A percentile compares a stretch with the other conserved stretches of the same genome.
Conservation (phyloP, 306 rosid species). For the Corylus americana region DNA sequence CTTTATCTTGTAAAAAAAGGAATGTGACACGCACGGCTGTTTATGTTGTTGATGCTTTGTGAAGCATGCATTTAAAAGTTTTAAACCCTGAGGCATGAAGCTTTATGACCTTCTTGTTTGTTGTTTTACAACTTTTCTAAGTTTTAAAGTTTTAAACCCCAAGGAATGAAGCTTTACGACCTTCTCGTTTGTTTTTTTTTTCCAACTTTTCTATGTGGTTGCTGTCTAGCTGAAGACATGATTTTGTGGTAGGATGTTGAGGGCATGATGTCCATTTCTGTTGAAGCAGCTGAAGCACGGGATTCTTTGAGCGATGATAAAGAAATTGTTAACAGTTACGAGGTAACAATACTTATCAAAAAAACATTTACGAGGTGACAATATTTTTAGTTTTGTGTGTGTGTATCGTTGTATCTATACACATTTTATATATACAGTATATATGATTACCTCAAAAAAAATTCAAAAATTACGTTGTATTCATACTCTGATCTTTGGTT, state of each 20-base stretch:
- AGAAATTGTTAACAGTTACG: conserved; percentile 84
- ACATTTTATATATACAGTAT: background rate
- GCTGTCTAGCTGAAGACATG: conserved; percentile 38
- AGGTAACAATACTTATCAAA: conserved; percentile 42
- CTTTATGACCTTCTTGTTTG: background rate
- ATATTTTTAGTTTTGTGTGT: no score
- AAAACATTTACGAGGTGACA: no score
- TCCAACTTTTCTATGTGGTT: conserved; percentile 24
- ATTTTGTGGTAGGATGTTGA: conserved; percentile 80
- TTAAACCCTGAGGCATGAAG: background rate
- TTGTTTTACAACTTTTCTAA: background rate
- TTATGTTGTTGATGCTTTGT: background rate
- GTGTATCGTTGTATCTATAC: no score
- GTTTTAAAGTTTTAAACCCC: background rate
- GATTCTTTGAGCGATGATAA: conserved; percentile 88
- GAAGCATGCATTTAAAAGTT: background rate
- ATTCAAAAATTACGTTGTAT: background rate
- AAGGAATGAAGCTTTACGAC: background rate
- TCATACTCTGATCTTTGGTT: conserved; percentile 8
- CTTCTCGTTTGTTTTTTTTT: background rate
- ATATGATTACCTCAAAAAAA: background rate
- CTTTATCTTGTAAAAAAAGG: background rate
- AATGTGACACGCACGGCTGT: background rate
- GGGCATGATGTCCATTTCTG: conserved; percentile 99
- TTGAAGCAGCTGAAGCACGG: conserved; percentile 89